These are phyloP conservation scores for Colletotrichum gloeosporioides DNA, from an alignment of 2,329 filamentous ascomycete genomes.

Conservation along the genomic window DNA sequence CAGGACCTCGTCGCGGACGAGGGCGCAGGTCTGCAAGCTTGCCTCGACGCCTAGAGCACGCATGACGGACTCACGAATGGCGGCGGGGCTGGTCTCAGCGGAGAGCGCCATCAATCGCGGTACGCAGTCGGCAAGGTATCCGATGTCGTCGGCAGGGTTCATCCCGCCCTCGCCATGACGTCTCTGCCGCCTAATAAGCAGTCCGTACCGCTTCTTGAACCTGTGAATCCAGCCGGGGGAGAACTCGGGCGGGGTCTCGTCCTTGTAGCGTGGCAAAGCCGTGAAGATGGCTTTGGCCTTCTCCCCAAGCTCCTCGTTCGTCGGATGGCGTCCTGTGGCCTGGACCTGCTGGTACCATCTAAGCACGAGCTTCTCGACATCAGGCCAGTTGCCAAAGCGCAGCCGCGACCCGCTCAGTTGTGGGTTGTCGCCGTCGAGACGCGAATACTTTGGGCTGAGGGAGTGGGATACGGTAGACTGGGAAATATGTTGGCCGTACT, in stretches of 20 bases:
- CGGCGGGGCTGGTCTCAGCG: constrained; percentile 63
- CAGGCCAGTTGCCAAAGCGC: constrained; percentile 69
- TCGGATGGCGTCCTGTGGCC: constrained; percentile 60
- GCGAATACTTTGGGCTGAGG: constrained; percentile 65
- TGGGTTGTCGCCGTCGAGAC: constrained; percentile 63
- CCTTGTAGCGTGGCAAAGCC: constrained; percentile 64
- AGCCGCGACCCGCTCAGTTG: constrained; percentile 67
- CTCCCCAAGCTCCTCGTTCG: constrained; percentile 67
- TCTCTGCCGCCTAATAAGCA: constrained; percentile 62
- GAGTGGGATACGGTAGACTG: constrained; percentile 69
- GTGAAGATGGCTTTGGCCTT: constrained; percentile 66
- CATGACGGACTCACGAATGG: constrained; percentile 63
- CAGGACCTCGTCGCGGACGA: constrained; percentile 64
- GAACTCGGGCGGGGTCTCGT: constrained; percentile 65
- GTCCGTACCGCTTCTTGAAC: constrained; percentile 68
- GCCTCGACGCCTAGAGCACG: constrained; percentile 61
- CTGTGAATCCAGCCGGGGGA: constrained; percentile 69
- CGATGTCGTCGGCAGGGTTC: constrained; percentile 60
- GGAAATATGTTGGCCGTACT: constrained; percentile 66
- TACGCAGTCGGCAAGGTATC: constrained; percentile 65
- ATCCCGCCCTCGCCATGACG: constrained; percentile 52
- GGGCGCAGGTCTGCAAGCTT: constrained; percentile 57
- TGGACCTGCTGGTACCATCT: constrained; percentile 60
- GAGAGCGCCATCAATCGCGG: constrained; percentile 64
- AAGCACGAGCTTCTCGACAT: constrained; percentile 64